These are phyloP conservation scores for Nymphaea colorata DNA, from an alignment of 164 flowering plant species.

Conservation along the genomic window DNA sequence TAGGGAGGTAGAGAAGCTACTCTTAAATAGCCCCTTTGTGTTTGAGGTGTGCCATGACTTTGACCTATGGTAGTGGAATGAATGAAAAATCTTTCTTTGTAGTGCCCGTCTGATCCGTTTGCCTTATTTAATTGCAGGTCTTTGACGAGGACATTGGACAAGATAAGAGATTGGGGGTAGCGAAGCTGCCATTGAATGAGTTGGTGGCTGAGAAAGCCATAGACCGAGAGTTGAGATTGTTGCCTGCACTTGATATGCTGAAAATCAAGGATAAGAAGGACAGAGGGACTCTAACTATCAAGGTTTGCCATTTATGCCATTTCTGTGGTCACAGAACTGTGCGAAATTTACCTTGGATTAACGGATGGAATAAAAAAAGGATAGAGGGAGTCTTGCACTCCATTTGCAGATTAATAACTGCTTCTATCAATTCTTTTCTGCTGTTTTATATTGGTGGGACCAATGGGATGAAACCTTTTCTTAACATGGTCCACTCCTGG, in stretches of 20 bases:
- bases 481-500: neutral
- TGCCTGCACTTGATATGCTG: slow-evolving; percentile 75
- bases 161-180: slow-evolving; percentile 78
- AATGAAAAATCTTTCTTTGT: too few relatives aligned
- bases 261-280: slow-evolving; percentile 91
- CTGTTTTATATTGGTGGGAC: neutral
- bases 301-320: slow-evolving; percentile 31
- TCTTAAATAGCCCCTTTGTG: too few relatives aligned
- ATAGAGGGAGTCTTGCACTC: too few relatives aligned
- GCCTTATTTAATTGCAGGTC: slow-evolving; percentile 31
- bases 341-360: too few relatives aligned
- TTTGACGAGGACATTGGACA: slow-evolving; percentile 83
- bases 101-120: too few relatives aligned
- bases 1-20: too few relatives aligned
- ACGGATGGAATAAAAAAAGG: too few relatives aligned
- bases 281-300: slow-evolving; percentile 64
- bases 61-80: too few relatives aligned
- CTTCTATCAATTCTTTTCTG: too few relatives aligned
- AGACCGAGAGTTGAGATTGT: slow-evolving; percentile 57
- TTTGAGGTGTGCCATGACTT: too few relatives aligned
- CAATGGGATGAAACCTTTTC: neutral
- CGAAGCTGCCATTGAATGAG: slow-evolving; percentile 54
- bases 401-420: too few relatives aligned
- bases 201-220: slow-evolving; percentile 45
- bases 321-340: neutral